A percentile compares a stretch with the other conserved stretches of the same genome.
These are phyloP conservation scores for Vaccinium vitisidaea DNA, from an alignment of 148 eudicot genomes.

Conservation along the genomic window DNA sequence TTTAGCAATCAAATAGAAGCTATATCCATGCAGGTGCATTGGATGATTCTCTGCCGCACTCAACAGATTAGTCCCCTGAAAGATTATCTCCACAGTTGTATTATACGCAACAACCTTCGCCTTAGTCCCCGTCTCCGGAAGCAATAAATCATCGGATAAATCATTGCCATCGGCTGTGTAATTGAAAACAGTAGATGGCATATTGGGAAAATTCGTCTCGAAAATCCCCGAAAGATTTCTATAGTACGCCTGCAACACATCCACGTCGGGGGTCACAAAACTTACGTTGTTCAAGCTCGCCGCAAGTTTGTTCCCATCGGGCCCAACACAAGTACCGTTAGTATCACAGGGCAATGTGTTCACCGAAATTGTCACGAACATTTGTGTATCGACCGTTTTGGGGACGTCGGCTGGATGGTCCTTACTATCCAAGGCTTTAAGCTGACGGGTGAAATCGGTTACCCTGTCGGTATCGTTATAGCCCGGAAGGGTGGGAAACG, in stretches of 20 bases:
- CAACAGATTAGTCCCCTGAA: constrained; percentile 25
- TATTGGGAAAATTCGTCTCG: constrained; percentile 20
- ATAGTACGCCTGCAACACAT: constrained; percentile 24
- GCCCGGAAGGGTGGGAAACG: constrained; percentile 25
- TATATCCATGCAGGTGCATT: constrained; percentile 30
- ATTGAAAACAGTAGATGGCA: constrained; percentile 15
- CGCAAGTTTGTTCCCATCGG: constrained; percentile 13
- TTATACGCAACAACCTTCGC: constrained; percentile 15
- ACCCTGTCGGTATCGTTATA: constrained; percentile 13
- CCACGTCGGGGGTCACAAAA: constrained; percentile 13
- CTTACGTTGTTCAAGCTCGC: constrained; percentile 27
- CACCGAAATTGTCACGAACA: constrained; percentile 20
- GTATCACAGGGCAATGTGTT: constrained; percentile 12
- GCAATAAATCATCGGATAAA: neutral
- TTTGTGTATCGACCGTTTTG: constrained; percentile 1
- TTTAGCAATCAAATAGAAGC: constrained; percentile 23
- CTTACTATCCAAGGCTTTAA: constrained; percentile 12
- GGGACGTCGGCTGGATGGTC: constrained; percentile 25
- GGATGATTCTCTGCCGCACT: constrained; percentile 29
- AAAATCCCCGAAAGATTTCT: neutral
- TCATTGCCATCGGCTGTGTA: constrained; percentile 7
- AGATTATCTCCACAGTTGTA: constrained; percentile 25
- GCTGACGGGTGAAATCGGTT: neutral
- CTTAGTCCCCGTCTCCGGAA: constrained; percentile 13
- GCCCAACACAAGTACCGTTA: constrained; percentile 21